Base-by-base conservation (phyloP, 495 filamentous ascomycete species). In the Niebla homalea region DNA sequence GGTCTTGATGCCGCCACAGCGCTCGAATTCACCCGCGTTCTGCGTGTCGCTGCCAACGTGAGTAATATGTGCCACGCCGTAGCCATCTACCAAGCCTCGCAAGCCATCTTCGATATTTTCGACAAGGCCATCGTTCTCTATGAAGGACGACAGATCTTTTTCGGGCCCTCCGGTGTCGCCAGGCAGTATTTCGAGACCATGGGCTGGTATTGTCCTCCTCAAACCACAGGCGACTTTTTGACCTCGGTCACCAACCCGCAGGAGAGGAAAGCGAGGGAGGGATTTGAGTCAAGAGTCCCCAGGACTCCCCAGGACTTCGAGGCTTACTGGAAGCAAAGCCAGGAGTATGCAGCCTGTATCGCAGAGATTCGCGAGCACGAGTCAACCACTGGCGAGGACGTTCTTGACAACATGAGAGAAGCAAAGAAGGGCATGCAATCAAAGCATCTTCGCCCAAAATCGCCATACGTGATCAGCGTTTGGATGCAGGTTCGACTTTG, bases 91-190 rank as follows among this genome's bases (percentile, higher is more conserved):
- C 86, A 92, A 58, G 86, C 86, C 0, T 83, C 79, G 4, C 85
- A 94, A 62, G 84, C 76, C 56, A 93, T 92, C 47, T 94, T 89
- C 65, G 36, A 45, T 23, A 78, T 83, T 43, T 94, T 94, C 54
- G 88, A 94, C 67, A 93, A 92, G 59, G 85, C 89, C 7, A 64
- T 92, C 25, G 84, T 92, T n/a, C 84, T 94, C 46, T 85, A 92
- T 52, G 72, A 75, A 29, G 88, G 88, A n/a, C 75, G 71, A 15
- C 76, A 90, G 60, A 83, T 92, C 3, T 94, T 83, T 67, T 90
- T 87, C 53, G 88, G 88, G 0, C 81, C 85, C 0, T 63, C 79
- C 0, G 61, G 65, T 1, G 79, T 87, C 56, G 88, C 87, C 10
- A 68, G 83, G 47, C 63, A 67, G 5, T 93, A 94, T 60, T 93